Base-by-base conservation (phyloP, 2,329 filamentous ascomycete genomes). In the Remersonia thermophila region DNA sequence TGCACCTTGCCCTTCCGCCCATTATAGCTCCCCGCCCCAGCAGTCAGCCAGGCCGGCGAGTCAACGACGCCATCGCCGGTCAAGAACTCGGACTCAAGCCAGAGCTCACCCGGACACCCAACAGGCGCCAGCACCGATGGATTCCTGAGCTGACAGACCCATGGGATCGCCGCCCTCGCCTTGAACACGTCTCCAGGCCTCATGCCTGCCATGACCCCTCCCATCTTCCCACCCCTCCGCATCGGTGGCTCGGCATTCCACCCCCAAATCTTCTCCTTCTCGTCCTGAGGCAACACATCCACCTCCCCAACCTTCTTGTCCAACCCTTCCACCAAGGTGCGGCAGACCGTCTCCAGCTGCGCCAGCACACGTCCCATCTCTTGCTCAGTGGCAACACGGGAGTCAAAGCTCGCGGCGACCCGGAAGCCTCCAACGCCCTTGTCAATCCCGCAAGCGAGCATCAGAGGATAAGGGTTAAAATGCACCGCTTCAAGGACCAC, bases 401-500 rank as follows among this genome's bases (percentile, higher is more conserved):
- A 59, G 30, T 65, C 62, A 27, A 64, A 65, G 42, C 56, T 65
- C 2, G 61, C 61, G 15, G 57, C 59, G 9, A 65, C 54, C 38
- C 59, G 49, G 37, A 67, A 60, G 1, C 63, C 62, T 5, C 20
- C 20, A 23, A 9, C 5, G 6, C 45, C 55, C 39, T 59, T 60
- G 15, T 52, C 51, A 5, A 66, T 58, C 4, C 60, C 61, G 44
- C 56, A 66, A 3, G 54, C 65, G 15, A 68, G 41, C 66, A 68
- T 69, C 2, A 68, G 53, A 4, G 65, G 59, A 40, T 69, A 68
- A 0, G 63, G 57, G 36, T 64, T 66, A 48, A 65, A 65, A 39
- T 68, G 68, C 39, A 77, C 59, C 0, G 73, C 73, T 44, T 78
- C 73, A 28, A 69, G 63, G 0, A 71, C 71, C 1, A 69, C 67